Conservation (phyloP, 345 rosid genomes). For the Chamaenerion angustifolium region DNA sequence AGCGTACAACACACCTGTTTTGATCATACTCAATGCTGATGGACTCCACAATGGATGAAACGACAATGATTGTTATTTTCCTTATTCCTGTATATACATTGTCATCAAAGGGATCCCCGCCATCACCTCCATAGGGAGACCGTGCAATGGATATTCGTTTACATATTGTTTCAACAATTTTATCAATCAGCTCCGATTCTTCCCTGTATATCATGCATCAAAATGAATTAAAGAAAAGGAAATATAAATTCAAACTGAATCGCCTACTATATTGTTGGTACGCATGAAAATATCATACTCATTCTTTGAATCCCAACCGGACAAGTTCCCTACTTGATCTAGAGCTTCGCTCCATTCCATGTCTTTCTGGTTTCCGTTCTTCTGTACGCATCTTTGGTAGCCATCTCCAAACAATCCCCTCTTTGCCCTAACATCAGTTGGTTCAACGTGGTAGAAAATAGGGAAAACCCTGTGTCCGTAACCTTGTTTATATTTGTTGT, state of each 20-base stretch:
- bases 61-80: not conserved
- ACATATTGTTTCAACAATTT: not conserved
- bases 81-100: slow-evolving; percentile 1
- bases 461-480: slow-evolving; percentile 1
- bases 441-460: slow-evolving; percentile 2
- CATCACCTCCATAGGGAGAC: not conserved
- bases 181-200: not conserved
- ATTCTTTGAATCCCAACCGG: no score
- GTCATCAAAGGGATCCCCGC: not conserved
- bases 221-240: not conserved
- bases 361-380: no score
- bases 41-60: not conserved
- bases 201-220: not conserved
- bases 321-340: no score
- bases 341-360: no score
- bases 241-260: not conserved
- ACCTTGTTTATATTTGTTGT: not conserved
- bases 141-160: not conserved
- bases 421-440: not conserved
- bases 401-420: no score
- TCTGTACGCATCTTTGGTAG: no score
- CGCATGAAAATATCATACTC: no score
- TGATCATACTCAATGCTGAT: slow-evolving; percentile 8
- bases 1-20: slow-evolving; percentile 5
- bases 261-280: no score